Evolutionary conservation across 306 rosid genomes (phyloP).

Genomic region (Quercus variabilis): DNA sequence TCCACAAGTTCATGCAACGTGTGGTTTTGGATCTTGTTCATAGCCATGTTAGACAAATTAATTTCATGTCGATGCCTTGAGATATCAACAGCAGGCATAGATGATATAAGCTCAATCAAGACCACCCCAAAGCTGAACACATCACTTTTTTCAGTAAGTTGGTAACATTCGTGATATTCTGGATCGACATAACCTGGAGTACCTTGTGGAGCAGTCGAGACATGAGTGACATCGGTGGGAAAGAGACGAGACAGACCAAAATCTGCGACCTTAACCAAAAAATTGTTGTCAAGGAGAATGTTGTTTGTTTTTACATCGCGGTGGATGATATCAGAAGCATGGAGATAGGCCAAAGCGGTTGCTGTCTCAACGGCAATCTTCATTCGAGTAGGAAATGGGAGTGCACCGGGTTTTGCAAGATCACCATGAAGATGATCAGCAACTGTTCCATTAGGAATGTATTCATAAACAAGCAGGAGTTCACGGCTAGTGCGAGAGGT

Average conservation of each 20-base stretch:
- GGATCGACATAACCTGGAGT: slow-evolving; percentile 97
- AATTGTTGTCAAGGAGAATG: slow-evolving; percentile 33
- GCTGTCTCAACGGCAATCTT: slow-evolving; percentile 81
- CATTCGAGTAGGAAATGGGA: slow-evolving; percentile 61
- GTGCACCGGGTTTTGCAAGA: slow-evolving; percentile 37
- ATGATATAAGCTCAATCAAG: slow-evolving; percentile 68
- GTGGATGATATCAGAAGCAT: slow-evolving; percentile 67
- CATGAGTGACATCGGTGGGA: slow-evolving; percentile 58
- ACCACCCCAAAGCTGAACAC: slow-evolving; percentile 93
- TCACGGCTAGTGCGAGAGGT: slow-evolving; percentile 79
- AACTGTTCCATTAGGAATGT: slow-evolving; percentile 71
- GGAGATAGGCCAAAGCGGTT: slow-evolving; percentile 70
- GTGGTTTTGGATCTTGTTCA: slow-evolving; percentile 60
- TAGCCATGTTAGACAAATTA: slow-evolving; percentile 75
- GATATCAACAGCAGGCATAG: slow-evolving; percentile 80
- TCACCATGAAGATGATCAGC: slow-evolving; percentile 81
- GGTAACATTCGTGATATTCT: slow-evolving; percentile 71
- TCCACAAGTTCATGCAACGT: slow-evolving; percentile 68
- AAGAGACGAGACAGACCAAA: slow-evolving; percentile 88
- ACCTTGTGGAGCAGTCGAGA: slow-evolving; percentile 92
- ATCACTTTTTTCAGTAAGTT: slow-evolving; percentile 73
- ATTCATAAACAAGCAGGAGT: slow-evolving; percentile 85
- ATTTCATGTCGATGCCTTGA: slow-evolving; percentile 80
- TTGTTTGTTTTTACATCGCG: slow-evolving; percentile 80
- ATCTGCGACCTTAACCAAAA: slow-evolving; percentile 74